Base-by-base conservation (phyloP, 345 rosid species). In the Bretschneidera sinensis region DNA sequence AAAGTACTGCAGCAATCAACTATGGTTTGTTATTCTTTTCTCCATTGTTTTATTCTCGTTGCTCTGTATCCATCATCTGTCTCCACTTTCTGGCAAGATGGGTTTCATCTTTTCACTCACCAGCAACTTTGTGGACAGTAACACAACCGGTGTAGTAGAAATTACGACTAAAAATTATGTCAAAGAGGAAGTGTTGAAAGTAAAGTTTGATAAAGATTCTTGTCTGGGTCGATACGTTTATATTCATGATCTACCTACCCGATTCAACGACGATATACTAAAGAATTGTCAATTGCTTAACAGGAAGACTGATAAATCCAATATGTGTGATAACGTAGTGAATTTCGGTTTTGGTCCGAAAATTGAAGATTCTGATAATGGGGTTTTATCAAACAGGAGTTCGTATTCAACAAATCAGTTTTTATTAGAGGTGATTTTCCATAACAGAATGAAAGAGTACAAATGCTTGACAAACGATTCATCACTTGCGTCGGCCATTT, bases 161-260 rank as follows among this genome's bases (percentile, higher is more conserved):
- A n/a, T n/a, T n/a, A n/a, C n/a, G n/a, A n/a, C 22, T 0, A 24
- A 21, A 33, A 61, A 51, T 20, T 51, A 43, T 2, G 17, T 9
- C 65, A 25, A 21, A 54, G 21, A 7, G 5, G 51, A 35, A 21
- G 34, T 19, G 11, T 17, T 25, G 0, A 19, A 56, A 17, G 15
- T 51, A 21, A 31, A 53, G 49, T 39, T 1, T 14, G 48, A 28
- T 59, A 1, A 15, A 2, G 70, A 76, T 74, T 49, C 59, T 28
- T 81, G 85, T 54, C 56, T 11, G 0, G 79, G 79, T 59, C 74
- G 83, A 60, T 73, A 75, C 67, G 43, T 78, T 23, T 81, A 75
- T 55, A 39, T 73, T 51, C 61, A 75, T 51, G 45, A 78, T 57
- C 78, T 81, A 34, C 85, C 81, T 0, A 57, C 24, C 28, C 43